phyloP scores from a whole-genome alignment of 2,329 filamentous ascomycete species.

The Epichloe typhina region DNA sequence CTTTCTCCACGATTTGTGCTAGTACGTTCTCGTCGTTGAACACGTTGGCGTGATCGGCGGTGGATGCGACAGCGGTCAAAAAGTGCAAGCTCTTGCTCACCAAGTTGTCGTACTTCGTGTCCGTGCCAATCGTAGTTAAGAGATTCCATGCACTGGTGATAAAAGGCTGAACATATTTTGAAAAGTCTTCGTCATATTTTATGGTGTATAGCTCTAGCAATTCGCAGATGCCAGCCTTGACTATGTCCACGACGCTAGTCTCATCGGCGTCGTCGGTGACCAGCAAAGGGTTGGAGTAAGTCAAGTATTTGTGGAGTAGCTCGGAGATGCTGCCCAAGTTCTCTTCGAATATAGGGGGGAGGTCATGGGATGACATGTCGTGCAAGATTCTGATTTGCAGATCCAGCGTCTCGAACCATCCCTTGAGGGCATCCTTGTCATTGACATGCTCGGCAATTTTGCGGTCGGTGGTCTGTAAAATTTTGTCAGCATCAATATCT shows the following conservation, averaged over 20 bases:
- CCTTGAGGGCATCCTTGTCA: conserved; percentile 61
- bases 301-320: conserved; percentile 84
- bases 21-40: conserved; percentile 77
- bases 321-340: conserved; percentile 64
- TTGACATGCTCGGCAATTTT: conserved; percentile 62
- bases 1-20: conserved; percentile 85
- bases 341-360: conserved; percentile 89
- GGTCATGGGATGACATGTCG: conserved; percentile 93
- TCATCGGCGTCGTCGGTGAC: conserved; percentile 83
- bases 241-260: conserved; percentile 68
- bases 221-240: conserved; percentile 90
- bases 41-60: conserved; percentile 61
- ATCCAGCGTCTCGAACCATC: conserved; percentile 75
- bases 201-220: conserved; percentile 78
- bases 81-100: conserved; percentile 94
- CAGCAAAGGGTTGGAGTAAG: conserved; percentile 73
- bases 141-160: conserved; percentile 85
- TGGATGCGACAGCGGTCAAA: conserved; percentile 74
- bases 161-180: conserved; percentile 65
- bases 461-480: conserved; percentile 47
- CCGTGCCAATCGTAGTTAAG: conserved; percentile 69
- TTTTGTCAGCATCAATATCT: conserved; percentile 1
- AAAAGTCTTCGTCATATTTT: conserved; percentile 94
- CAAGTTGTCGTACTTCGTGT: conserved; percentile 87
- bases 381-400: conserved; percentile 85